Base-by-base conservation (phyloP, 768 basidiomycete species). In the Tricholoma hemisulphureum region DNA sequence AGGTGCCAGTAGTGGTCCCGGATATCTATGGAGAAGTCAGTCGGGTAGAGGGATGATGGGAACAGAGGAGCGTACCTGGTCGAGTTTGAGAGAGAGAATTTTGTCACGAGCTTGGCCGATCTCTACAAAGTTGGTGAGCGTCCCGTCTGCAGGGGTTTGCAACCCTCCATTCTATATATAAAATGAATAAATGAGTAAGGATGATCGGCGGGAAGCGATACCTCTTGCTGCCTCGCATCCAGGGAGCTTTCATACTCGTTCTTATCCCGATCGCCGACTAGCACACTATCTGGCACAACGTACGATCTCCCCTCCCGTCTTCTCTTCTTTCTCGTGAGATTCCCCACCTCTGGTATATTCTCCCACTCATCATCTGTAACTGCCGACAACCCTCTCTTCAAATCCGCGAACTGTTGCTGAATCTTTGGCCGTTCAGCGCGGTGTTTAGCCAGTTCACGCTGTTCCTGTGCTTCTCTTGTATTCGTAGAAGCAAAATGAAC, bases 61-160 rank as follows among this genome's bases (percentile, higher is more conserved):
- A 16, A 3, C 26, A 6, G 37, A 43, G 49, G 41, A 6, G 65
- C 78, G 10, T 59, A 89, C 92, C 77, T 97, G 94, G 69, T 98
- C 97, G 2, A 98, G 85, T 65, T 95, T 94, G 62, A 98, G 80
- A 0, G 91, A 92, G 1, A 98, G 75, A 31, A 98, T 92, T 72
- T 92, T 95, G 71, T 97, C 95, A 64, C 95, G 85, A 32, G 97
- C 97, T 72, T 96, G 92, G 50, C 97, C 95, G 69, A 98, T 96
- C 72, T 96, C 95, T 18, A 95, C 90, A 50, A 98, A 91, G 70
- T 98, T 94, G 2, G 94, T 96, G 63, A 95, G 79, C 0, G 88
- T 81, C 4, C 91, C 94, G 3, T 88, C 88, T 0, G 90, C 88
- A 3, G 93, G 89, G 0, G 94, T 95, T 58, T 86, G 87, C 55